Conservation (phyloP, 177 flowering plant genomes). For the Vitis hybrid region DNA sequence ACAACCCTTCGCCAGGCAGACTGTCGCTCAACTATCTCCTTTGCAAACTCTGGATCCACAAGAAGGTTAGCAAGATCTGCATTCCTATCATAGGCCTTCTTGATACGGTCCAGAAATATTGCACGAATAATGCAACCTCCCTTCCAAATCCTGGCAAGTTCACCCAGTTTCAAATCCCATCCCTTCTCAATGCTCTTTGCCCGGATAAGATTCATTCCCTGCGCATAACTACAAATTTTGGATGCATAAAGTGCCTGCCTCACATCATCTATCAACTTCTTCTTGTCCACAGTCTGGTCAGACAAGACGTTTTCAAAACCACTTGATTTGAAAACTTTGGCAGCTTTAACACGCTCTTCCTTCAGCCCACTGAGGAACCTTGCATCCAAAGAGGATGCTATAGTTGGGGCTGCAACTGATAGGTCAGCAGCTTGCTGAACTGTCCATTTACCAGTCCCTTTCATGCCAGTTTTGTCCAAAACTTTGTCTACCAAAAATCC, state of each 20-base stretch:
- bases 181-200: conserved; percentile 52
- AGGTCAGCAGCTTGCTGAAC: conserved; percentile 59
- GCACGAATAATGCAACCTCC: conserved; percentile 57
- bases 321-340: conserved; percentile 38
- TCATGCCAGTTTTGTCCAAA: conserved; percentile 57
- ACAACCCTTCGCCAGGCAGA: conserved; percentile 53
- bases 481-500: conserved; percentile 53
- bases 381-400: conserved; percentile 47
- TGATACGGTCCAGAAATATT: conserved; percentile 45
- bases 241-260: conserved; percentile 55
- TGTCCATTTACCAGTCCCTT: conserved; percentile 56
- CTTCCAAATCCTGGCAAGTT: conserved; percentile 56
- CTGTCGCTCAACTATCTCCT: conserved; percentile 47
- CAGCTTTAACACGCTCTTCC: conserved; percentile 52
- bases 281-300: conserved; percentile 37
- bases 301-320: conserved; percentile 27
- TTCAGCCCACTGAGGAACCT: conserved; percentile 54
- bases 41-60: conserved; percentile 56
- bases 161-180: conserved; percentile 49
- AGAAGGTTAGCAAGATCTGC: conserved; percentile 47
- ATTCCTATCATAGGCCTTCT: conserved; percentile 54
- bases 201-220: conserved; percentile 51
- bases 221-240: conserved; percentile 57
- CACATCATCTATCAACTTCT: conserved; percentile 44
- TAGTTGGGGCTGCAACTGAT: conserved; percentile 55